Conservation (phyloP, 2,329 filamentous ascomycete genomes). For the Arachnomyces sp. region DNA sequence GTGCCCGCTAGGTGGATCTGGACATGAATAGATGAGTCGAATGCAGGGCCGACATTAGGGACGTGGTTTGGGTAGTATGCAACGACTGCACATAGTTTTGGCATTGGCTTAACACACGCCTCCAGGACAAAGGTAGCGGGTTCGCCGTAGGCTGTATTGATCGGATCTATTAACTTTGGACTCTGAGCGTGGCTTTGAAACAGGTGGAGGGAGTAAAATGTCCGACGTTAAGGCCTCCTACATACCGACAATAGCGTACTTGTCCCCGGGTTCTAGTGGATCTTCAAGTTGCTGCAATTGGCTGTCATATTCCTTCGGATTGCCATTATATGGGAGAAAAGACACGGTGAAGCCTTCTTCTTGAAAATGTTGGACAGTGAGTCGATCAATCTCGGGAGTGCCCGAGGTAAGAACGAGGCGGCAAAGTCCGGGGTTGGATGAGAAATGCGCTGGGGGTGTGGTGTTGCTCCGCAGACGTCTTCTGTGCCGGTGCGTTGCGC, state of each 20-base stretch:
- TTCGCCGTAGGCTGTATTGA: slow-evolving; percentile 49
- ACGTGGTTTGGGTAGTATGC: slow-evolving; percentile 57
- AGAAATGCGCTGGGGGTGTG: background rate
- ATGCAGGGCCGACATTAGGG: slow-evolving; percentile 38
- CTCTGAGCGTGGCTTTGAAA: background rate
- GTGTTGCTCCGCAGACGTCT: too few relatives aligned
- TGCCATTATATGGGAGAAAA: slow-evolving; percentile 49
- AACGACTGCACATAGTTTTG: slow-evolving; percentile 49
- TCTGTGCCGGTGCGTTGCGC: too few relatives aligned
- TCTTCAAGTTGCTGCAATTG: slow-evolving; percentile 45
- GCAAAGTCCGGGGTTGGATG: background rate
- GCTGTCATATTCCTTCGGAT: slow-evolving; percentile 43
- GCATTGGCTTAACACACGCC: slow-evolving; percentile 48
- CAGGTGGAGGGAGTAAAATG: background rate
- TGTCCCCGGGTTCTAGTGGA: slow-evolving; percentile 48
- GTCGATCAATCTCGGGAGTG: slow-evolving; percentile 6
- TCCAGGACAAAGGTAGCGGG: slow-evolving; percentile 54
- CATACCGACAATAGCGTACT: slow-evolving; percentile 55
- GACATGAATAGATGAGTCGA: slow-evolving; percentile 36
- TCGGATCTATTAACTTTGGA: slow-evolving; percentile 2
- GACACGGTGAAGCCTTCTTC: slow-evolving; percentile 52
- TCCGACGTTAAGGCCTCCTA: background rate
- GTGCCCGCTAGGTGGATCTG: slow-evolving; percentile 51
- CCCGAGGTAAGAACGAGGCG: slow-evolving; percentile 10
- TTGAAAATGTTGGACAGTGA: slow-evolving; percentile 8